A percentile compares a stretch with the other conserved stretches of the same genome.
Conservation (phyloP, 768 basidiomycete species). For the Pholiota microspora region DNA sequence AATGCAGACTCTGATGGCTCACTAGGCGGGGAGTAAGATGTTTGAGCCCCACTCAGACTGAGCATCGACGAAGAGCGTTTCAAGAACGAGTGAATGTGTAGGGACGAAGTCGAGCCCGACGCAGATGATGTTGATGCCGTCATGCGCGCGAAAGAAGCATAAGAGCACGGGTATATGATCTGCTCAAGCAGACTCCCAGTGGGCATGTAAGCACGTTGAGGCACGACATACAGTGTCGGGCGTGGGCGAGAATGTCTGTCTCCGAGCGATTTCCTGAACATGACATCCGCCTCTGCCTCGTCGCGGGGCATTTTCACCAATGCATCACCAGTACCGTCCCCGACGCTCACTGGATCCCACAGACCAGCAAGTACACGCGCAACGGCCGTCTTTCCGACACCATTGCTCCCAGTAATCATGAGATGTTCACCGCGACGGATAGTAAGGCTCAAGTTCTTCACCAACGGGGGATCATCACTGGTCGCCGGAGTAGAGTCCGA, state of each 20-base stretch:
- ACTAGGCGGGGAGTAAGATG: conserved; percentile 1
- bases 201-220: conserved; percentile 92
- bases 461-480: conserved; percentile 45
- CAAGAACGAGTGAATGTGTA: conserved; percentile 2
- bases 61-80: conserved; percentile 10
- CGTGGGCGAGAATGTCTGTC: conserved; percentile 32
- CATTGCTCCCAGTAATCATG: conserved; percentile 92
- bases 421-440: conserved; percentile 78
- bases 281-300: conserved; percentile 20
- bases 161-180: conserved; percentile 90
- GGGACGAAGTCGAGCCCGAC: not conserved
- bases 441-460: conserved; percentile 63
- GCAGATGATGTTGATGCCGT: conserved; percentile 8
- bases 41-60: conserved; percentile 2
- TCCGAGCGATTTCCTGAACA: conserved; percentile 11
- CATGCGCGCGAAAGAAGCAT: conserved; percentile 54
- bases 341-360: conserved; percentile 63
- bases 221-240: conserved; percentile 76
- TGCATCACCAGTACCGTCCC: not conserved
- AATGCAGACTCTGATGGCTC: conserved; percentile 37
- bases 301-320: conserved; percentile 22
- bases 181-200: conserved; percentile 87
- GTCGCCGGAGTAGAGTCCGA: not conserved
- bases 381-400: conserved; percentile 88
- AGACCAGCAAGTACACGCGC: conserved; percentile 87